Evolutionary conservation across 2,329 filamentous ascomycete genomes (phyloP).

Genomic region (Ascochyta pisi): DNA sequence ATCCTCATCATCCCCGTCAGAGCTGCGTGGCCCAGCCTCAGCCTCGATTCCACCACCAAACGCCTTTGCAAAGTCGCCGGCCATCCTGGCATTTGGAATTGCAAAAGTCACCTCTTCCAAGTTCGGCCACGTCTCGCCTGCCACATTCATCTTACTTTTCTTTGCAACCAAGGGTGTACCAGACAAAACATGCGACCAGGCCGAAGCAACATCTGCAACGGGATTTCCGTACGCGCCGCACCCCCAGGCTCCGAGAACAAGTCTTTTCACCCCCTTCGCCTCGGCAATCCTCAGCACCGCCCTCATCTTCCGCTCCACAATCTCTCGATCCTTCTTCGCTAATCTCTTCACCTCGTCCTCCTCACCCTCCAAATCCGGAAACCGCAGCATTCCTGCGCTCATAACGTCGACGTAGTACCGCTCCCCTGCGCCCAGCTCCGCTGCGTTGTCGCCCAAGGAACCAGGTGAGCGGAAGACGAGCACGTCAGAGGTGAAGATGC

Average conservation of each 20-base stretch:
- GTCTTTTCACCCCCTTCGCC: constrained; percentile 52
- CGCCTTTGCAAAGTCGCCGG: constrained; percentile 58
- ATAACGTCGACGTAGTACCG: constrained; percentile 67
- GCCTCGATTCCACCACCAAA: constrained; percentile 54
- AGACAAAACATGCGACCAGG: constrained; percentile 56
- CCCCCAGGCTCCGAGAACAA: constrained; percentile 70
- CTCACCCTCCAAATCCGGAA: constrained; percentile 58
- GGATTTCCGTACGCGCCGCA: constrained; percentile 71
- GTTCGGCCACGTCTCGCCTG: constrained; percentile 50
- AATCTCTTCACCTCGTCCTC: constrained; percentile 48
- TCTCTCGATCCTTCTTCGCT: constrained; percentile 57
- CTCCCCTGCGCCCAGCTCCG: constrained; percentile 55
- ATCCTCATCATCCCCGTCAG: constrained; percentile 41
- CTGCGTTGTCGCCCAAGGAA: constrained; percentile 40
- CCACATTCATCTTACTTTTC: constrained; percentile 25
- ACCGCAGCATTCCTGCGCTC: constrained; percentile 64
- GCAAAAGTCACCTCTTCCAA: constrained; percentile 66
- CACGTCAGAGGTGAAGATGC: constrained; percentile 64
- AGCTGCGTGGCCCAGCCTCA: constrained; percentile 51
- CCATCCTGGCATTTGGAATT: constrained; percentile 61
- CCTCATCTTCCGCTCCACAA: constrained; percentile 63
- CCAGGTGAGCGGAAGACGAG: constrained; percentile 61
- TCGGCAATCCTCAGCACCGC: constrained; percentile 62
- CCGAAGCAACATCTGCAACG: constrained; percentile 62
- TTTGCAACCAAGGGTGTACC: constrained; percentile 27